A percentile compares a stretch with the other conserved stretches of the same genome.
These are phyloP conservation scores for Lodderomyces parapsilosis DNA, from an alignment of 1,139 yeast species.

Conservation along the genomic window DNA sequence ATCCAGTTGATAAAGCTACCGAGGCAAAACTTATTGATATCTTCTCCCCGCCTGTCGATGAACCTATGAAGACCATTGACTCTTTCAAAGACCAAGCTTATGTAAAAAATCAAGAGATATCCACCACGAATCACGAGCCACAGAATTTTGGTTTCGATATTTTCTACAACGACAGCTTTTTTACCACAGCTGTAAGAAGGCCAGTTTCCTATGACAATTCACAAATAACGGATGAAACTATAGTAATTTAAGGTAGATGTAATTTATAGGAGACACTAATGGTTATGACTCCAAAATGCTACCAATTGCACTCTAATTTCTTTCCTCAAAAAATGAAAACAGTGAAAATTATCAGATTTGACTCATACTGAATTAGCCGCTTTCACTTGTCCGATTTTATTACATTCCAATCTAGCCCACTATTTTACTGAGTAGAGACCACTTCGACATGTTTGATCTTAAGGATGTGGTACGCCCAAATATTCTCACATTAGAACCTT, in stretches of 20 bases:
- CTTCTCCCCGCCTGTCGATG: slow-evolving; percentile 9
- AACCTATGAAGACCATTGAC: slow-evolving; percentile 12
- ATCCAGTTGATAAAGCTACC: not conserved
- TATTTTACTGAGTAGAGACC: too few species aligned
- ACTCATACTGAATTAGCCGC: not conserved
- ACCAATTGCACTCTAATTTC: not conserved
- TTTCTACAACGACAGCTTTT: slow-evolving; percentile 13
- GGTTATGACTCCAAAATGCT: not conserved
- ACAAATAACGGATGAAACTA: slow-evolving; percentile 12
- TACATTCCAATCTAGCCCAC: too few species aligned
- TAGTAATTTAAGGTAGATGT: not conserved
- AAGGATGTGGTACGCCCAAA: slow-evolving; percentile 76
- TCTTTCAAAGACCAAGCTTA: slow-evolving; percentile 3
- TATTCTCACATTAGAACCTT: slow-evolving; percentile 77
- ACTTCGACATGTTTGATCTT: slow-evolving; percentile 46
- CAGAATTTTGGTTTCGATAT: slow-evolving; percentile 5
- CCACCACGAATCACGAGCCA: not conserved
- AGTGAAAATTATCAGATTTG: too few species aligned
- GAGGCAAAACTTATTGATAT: slow-evolving; percentile 4
- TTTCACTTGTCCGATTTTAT: too few species aligned
- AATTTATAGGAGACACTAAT: not conserved
- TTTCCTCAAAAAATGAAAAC: not conserved
- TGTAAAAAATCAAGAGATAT: not conserved
- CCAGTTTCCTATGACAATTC: slow-evolving; percentile 13
- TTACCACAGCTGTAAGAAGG: slow-evolving; percentile 11